Evolutionary conservation across 306 rosid species (phyloP), one percentile per base, ranked within the genome.

Genomic region (Styphnolobium japonicum): DNA sequence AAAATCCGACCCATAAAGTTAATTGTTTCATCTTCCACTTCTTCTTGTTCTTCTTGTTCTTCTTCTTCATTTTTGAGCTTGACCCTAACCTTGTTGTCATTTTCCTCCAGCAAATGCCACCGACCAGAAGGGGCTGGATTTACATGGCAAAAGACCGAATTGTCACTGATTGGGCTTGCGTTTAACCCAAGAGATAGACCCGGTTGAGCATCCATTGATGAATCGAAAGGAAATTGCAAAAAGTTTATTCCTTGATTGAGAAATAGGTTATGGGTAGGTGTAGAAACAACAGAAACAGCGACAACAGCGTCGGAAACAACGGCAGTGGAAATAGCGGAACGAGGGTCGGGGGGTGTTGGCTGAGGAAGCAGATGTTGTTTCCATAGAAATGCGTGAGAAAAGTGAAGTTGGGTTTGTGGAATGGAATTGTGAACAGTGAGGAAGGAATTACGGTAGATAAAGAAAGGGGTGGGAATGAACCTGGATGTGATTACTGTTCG

Each of bases 201-300:
- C 55, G 99, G 72, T 43, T 83, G 89, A 71, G 89, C 70, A 25
- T 71, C 85, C 73, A n/a, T n/a, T n/a, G n/a, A 84, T 91, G 87
- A 92, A 73, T 89, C n/a, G 46, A 48, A 3, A 6, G n/a, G n/a
- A n/a, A n/a, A n/a, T n/a, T n/a, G n/a, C n/a, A 21, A 42, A 69
- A 45, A 74, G 61, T 22, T 75, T 39, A 16, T 0, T 0, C 43
- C 56, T 81, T 37, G 36, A 61, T 7, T 5, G 42, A 60, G 45
- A 64, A 45, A 55, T 57, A 64, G 79, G 10, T 52, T 67, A 87
- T 0, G 81, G 82, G 71, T 66, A 91, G 61, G 91, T 0, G 65
- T 49, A 81, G 83, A 36, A 88, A 27, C 93, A 89, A 67, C 94
- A 91, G 88, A 84, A 89, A 52, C 97, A 91, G 51, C 93, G 93